Evolutionary conservation across 2,329 filamentous ascomycete genomes (phyloP).

Genomic region (Aureobasidium sp.): DNA sequence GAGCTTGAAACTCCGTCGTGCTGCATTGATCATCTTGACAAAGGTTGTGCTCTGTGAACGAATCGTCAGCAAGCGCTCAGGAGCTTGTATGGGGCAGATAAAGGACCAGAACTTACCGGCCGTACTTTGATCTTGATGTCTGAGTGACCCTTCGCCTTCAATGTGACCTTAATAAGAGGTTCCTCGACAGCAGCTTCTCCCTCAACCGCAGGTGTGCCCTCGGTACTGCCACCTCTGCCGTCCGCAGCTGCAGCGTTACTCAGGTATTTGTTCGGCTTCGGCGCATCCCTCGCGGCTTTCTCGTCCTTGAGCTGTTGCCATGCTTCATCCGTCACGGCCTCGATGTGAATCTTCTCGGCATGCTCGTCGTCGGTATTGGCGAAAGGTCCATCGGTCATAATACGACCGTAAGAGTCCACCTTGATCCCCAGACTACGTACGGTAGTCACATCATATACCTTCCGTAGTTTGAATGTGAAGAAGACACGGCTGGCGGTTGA

Average conservation of each 20-base stretch:
- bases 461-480: slow-evolving; percentile 68
- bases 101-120: slow-evolving; percentile 30
- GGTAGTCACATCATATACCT: slow-evolving; percentile 68
- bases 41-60: slow-evolving; percentile 46
- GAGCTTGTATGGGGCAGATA: not conserved
- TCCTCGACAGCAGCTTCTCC: slow-evolving; percentile 23
- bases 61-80: not conserved
- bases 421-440: slow-evolving; percentile 59
- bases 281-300: slow-evolving; percentile 26
- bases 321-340: slow-evolving; percentile 64
- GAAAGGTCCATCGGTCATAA: slow-evolving; percentile 34
- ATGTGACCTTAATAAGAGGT: slow-evolving; percentile 35
- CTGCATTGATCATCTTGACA: slow-evolving; percentile 54
- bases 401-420: slow-evolving; percentile 33
- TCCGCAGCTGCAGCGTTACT: slow-evolving; percentile 3
- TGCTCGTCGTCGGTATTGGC: slow-evolving; percentile 45
- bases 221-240: slow-evolving; percentile 13
- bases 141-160: slow-evolving; percentile 44
- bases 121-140: slow-evolving; percentile 45
- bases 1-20: slow-evolving; percentile 48
- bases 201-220: slow-evolving; percentile 17
- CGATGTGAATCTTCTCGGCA: slow-evolving; percentile 57
- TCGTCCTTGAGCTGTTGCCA: slow-evolving; percentile 45
- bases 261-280: slow-evolving; percentile 3
- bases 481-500: slow-evolving; percentile 52